A percentile compares a stretch with the other conserved stretches of the same genome.
These are phyloP conservation scores for Claviceps lovelessii DNA, from an alignment of 2,329 filamentous ascomycete genomes.

Conservation along the genomic window DNA sequence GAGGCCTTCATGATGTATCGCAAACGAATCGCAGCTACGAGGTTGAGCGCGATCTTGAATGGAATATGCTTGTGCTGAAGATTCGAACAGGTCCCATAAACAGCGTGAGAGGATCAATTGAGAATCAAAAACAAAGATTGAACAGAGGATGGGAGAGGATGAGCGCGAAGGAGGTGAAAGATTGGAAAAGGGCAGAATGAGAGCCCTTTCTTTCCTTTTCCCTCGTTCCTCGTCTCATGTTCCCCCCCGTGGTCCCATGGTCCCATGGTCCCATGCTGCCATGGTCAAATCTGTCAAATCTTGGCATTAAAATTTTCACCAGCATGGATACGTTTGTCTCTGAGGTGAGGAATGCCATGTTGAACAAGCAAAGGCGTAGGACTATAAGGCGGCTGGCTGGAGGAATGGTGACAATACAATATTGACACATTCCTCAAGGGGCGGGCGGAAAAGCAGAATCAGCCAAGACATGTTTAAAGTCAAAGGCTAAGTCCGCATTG, in stretches of 20 bases:
- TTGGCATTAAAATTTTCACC: background rate
- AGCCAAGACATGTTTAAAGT: background rate
- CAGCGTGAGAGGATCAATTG: background rate
- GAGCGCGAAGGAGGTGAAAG: too few relatives aligned
- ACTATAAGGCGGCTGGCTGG: background rate
- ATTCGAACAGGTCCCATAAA: background rate
- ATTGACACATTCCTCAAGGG: background rate
- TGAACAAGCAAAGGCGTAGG: background rate
- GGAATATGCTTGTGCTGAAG: background rate
- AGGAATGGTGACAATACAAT: background rate
- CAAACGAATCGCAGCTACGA: background rate
- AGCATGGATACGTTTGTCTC: background rate
- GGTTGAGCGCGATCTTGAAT: background rate
- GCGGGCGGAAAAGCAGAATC: background rate
- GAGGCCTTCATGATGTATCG: conserved; percentile 3
- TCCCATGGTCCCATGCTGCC: too few relatives aligned
- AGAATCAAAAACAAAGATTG: background rate
- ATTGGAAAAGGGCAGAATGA: too few relatives aligned
- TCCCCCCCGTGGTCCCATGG: too few relatives aligned
- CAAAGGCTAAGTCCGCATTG: background rate
- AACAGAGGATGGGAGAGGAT: background rate
- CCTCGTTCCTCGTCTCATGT: background rate
- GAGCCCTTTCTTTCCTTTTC: too few relatives aligned
- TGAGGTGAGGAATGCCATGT: background rate
- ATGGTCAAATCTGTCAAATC: background rate